A percentile compares a stretch with the other conserved stretches of the same genome.
Conservation (phyloP, 2,329 filamentous ascomycete genomes). For the Xylaria sp. region DNA sequence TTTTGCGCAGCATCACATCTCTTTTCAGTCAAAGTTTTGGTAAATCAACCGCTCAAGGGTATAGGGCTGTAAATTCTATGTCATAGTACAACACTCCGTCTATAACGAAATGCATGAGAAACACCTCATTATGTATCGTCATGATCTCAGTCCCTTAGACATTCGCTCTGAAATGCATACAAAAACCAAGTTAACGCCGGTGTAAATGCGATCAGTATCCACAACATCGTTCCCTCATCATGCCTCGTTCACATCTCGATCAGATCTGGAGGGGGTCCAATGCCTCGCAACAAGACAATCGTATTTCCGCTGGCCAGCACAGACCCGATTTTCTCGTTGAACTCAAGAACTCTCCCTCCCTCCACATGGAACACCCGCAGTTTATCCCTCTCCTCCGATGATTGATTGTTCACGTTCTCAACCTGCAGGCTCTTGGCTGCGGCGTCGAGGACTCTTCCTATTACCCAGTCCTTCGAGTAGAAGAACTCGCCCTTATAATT, state of each 20-base stretch:
- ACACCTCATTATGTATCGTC: not conserved
- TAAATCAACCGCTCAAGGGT: slow-evolving; percentile 17
- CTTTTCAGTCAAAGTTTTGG: slow-evolving; percentile 6
- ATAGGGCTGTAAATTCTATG: slow-evolving; percentile 24
- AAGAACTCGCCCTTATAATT: slow-evolving; percentile 84
- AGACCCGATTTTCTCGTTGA: slow-evolving; percentile 83
- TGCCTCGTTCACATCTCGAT: slow-evolving; percentile 62
- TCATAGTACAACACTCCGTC: slow-evolving; percentile 17
- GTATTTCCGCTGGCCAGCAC: slow-evolving; percentile 85
- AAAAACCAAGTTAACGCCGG: slow-evolving; percentile 37
- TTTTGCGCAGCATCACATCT: slow-evolving; percentile 25
- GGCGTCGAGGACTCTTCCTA: slow-evolving; percentile 82
- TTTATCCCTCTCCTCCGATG: slow-evolving; percentile 78
- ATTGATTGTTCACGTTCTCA: slow-evolving; percentile 84
- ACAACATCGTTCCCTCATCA: slow-evolving; percentile 10
- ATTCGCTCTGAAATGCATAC: slow-evolving; percentile 37
- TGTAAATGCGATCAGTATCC: slow-evolving; percentile 34
- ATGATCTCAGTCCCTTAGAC: slow-evolving; percentile 5
- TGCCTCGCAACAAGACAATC: slow-evolving; percentile 85
- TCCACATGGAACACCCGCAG: slow-evolving; percentile 94
- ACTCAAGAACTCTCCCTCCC: slow-evolving; percentile 85
- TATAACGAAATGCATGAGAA: not conserved
- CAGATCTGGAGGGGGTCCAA: slow-evolving; percentile 80
- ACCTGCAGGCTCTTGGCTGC: slow-evolving; percentile 82
- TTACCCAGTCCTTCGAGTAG: slow-evolving; percentile 86